Percentiles rank a stretch among this genome's conserved stretches.
phyloP scores from a whole-genome alignment of 2,329 filamentous ascomycete species.

The Ploettnerulaceae sp. region DNA sequence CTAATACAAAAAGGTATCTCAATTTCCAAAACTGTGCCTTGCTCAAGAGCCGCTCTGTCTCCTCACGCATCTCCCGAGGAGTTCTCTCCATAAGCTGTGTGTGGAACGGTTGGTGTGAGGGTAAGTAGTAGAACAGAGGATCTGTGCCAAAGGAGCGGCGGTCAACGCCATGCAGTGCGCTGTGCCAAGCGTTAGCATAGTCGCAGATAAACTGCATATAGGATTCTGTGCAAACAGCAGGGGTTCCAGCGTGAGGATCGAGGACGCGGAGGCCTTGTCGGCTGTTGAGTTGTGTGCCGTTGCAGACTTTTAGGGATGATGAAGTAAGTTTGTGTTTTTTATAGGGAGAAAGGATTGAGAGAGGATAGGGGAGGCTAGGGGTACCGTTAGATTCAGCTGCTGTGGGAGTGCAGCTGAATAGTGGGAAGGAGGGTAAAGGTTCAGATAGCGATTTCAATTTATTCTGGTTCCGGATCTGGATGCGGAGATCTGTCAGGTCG shows the following conservation, averaged over 20 bases:
- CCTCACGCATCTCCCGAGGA: not conserved
- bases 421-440: not conserved
- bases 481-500: not conserved
- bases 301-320: slow-evolving; percentile 2
- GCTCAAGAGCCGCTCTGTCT: slow-evolving; percentile 2
- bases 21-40: slow-evolving; percentile 15
- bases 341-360: too few relatives aligned
- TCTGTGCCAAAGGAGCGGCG: slow-evolving; percentile 8
- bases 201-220: slow-evolving; percentile 18
- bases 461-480: not conserved
- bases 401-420: not conserved
- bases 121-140: slow-evolving; percentile 15
- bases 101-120: slow-evolving; percentile 10
- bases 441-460: not conserved
- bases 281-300: slow-evolving; percentile 3
- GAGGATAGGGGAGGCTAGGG: not conserved
- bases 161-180: slow-evolving; percentile 5
- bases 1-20: slow-evolving; percentile 16
- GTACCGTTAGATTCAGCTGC: slow-evolving; percentile 4
- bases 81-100: slow-evolving; percentile 4
- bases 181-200: slow-evolving; percentile 18
- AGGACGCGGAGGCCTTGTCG: slow-evolving; percentile 13
- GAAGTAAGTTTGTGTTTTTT: too few relatives aligned
- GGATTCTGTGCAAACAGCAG: slow-evolving; percentile 9
- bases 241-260: slow-evolving; percentile 11